Conservation (phyloP, 257 asterid species). For the Lavandula angustifolia region DNA sequence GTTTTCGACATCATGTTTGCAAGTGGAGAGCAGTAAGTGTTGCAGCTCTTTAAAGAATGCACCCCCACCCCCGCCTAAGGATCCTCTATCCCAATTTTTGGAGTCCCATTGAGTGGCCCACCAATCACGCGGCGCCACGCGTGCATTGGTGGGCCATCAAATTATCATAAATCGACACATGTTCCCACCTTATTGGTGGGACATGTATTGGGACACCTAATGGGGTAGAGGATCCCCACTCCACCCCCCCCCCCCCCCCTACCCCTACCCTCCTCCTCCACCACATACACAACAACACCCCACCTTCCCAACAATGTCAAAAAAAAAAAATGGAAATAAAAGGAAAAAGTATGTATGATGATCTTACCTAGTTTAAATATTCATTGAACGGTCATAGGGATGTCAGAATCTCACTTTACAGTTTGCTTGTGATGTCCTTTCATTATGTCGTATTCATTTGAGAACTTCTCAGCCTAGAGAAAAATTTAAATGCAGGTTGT, state of each 20-base stretch:
- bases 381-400: slow-evolving; percentile 9
- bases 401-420: slow-evolving; percentile 10
- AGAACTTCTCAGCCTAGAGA: slow-evolving; percentile 29
- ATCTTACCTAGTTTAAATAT: not conserved
- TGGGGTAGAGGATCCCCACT: too few species aligned
- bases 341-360: slow-evolving; percentile 1
- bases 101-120: too few species aligned
- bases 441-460: not conserved
- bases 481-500: slow-evolving; percentile 59
- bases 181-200: too few species aligned
- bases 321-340: not conserved
- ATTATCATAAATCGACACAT: too few species aligned
- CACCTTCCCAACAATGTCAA: too few species aligned
- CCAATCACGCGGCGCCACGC: too few species aligned
- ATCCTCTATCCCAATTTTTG: too few species aligned
- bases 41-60: slow-evolving; percentile 30
- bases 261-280: too few species aligned
- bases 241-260: not conserved
- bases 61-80: too few species aligned
- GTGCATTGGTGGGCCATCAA: too few species aligned
- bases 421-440: slow-evolving; percentile 25
- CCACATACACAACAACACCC: too few species aligned
- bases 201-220: too few species aligned
- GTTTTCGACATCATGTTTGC: slow-evolving; percentile 85
- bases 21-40: slow-evolving; percentile 78